Evolutionary conservation across 352 stramenopile genomes (phyloP).

Genomic region (Chrysophaeum taylorii): DNA sequence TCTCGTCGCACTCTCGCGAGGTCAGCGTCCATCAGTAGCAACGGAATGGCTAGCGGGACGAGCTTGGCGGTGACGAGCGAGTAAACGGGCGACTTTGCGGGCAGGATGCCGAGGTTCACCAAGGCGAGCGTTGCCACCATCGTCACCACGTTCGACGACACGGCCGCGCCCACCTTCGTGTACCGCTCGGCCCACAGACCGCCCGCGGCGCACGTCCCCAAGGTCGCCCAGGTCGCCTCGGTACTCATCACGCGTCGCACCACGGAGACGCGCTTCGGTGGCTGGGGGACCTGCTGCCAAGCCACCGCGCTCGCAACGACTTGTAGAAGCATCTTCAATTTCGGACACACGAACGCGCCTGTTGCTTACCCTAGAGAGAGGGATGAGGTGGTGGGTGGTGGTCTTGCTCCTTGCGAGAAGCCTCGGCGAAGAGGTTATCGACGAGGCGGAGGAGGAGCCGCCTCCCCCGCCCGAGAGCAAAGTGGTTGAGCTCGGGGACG

Average conservation of each 20-base stretch:
- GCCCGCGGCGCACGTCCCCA: not conserved
- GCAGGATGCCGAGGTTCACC: conserved; percentile 33
- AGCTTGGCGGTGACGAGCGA: conserved; percentile 48
- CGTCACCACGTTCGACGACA: conserved; percentile 32
- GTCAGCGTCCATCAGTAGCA: conserved; percentile 60
- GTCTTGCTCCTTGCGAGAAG: too few species aligned
- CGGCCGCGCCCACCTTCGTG: conserved; percentile 26
- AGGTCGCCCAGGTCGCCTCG: not conserved
- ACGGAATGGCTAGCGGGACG: conserved; percentile 55
- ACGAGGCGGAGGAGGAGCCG: too few species aligned
- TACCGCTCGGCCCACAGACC: conserved; percentile 24
- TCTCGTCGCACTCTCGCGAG: conserved; percentile 44
- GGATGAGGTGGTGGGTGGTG: too few species aligned
- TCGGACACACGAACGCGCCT: too few species aligned
- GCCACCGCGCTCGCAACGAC: too few species aligned
- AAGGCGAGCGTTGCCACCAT: conserved; percentile 31
- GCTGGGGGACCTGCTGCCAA: too few species aligned
- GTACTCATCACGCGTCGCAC: too few species aligned
- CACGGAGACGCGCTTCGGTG: too few species aligned
- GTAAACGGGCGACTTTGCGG: conserved; percentile 31
- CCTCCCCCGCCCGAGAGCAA: too few species aligned
- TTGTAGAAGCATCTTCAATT: too few species aligned
- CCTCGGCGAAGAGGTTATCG: too few species aligned
- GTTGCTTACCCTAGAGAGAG: too few species aligned
- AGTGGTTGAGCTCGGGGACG: not conserved